Base-by-base conservation (phyloP, 257 asterid genomes). In the Nicotiana attenuata region DNA sequence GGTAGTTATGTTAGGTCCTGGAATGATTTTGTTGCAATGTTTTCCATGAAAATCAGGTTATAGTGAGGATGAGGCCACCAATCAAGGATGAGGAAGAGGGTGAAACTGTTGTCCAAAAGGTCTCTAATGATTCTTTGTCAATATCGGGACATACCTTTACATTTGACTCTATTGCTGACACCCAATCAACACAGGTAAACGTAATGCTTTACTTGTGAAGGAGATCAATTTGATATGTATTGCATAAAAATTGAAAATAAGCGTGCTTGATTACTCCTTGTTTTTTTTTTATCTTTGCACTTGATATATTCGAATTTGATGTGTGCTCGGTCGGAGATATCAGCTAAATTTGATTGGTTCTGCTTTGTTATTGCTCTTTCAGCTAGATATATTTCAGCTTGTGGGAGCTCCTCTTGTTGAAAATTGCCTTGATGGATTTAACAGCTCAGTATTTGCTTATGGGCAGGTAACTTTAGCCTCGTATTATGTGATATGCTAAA, bases 391-490 rank as follows among this genome's bases (percentile, higher is more conserved):
- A 89, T 96, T 94, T 65, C 92, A 96, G 89, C 96, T 92, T 33
- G 90, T 94, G 63, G 99, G 99, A 76, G 98, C 93, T 84, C 99
- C 99, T 13, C 91, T 96, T 28, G 91, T 96, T 56, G 99, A 96
- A 87, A 94, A 94, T 87, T 96, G 99, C 84, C 94, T 96, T 14
- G 92, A 97, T 81, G 99, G 99, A n/a, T 96, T 96, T 78, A 96
- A 94, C 85, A 94, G 98, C 89, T 96, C 99, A 1, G 99, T 93
- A 81, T 96, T 96, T 91, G 99, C 99, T 11, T 94, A 93, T 41
- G 99, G 99, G 56, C 99, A 96, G 98, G 99, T 96, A 84, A 31
- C 3, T 63, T 67, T 45, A 64, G 65, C 63, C 45, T 50, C 52
- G 15, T 50, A 4, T 24, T 75, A 22, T 75, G 45, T 20, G 52